A percentile compares a stretch with the other conserved stretches of the same genome.
Conservation (phyloP, 768 basidiomycete genomes). For the Lactarius trivialis region DNA sequence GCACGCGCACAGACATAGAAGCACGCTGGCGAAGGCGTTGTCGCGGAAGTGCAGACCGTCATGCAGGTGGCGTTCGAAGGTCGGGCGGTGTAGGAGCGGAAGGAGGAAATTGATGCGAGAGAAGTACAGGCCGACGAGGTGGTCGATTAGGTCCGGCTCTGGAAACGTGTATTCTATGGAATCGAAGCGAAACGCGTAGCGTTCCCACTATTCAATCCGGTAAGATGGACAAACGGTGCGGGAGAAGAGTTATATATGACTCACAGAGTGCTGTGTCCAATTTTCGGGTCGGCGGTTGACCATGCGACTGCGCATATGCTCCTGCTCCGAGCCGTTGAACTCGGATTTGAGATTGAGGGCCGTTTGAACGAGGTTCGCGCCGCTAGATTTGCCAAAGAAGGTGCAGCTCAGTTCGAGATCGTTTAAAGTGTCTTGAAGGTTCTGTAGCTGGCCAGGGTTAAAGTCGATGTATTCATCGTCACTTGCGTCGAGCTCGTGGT, state of each 20-base stretch:
- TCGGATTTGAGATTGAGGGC: constrained; percentile 39
- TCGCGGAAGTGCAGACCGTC: constrained; percentile 37
- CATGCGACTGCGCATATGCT: constrained; percentile 16
- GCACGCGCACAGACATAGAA: constrained; percentile 48
- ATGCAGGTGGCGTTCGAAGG: constrained; percentile 36
- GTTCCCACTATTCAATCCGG: constrained; percentile 14
- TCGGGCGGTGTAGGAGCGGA: constrained; percentile 44
- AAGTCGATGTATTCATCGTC: constrained; percentile 26
- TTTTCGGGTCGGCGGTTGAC: constrained; percentile 39
- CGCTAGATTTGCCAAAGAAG: constrained; percentile 41
- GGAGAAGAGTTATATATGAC: constrained; percentile 21
- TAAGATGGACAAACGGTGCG: background rate
- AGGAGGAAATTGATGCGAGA: constrained; percentile 34
- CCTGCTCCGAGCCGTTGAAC: constrained; percentile 26
- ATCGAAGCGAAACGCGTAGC: background rate
- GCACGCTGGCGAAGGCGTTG: constrained; percentile 37
- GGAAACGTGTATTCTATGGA: constrained; percentile 27
- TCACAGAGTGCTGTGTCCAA: constrained; percentile 43
- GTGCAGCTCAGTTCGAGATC: constrained; percentile 29
- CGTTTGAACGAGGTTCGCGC: constrained; percentile 36
- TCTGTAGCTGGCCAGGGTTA: constrained; percentile 24
- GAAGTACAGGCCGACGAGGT: constrained; percentile 47
- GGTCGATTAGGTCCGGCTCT: constrained; percentile 31
- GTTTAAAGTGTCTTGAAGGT: constrained; percentile 29
- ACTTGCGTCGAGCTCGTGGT: constrained; percentile 17